Evolutionary conservation across 2,329 filamentous ascomycete species (phyloP), one percentile per base, ranked within the genome.

Genomic region (Aspergillus ustus): DNA sequence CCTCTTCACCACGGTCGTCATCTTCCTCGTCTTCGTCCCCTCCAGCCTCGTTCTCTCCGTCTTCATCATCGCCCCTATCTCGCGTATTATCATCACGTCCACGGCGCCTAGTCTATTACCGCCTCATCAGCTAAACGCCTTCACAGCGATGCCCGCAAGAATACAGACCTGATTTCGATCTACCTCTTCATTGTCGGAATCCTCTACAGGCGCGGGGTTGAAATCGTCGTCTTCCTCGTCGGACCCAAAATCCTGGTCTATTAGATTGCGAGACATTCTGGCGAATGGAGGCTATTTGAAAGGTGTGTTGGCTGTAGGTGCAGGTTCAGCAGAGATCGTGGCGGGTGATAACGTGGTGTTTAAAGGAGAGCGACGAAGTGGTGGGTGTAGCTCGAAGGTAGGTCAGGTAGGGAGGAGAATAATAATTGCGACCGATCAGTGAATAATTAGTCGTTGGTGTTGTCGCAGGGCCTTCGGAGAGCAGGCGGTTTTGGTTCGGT

Each of bases 171-270:
- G 69, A 19, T 62, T 40, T 4, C 63, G 59, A 22, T 52, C 45
- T 7, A 80, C 78, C 66, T 82, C 84, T 63, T 92, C 91, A 53
- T 87, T 88, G 67, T 94, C 91, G 3, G 91, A 95, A 37, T 87
- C 72, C 61, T 92, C 87, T 63, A 87, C 89, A 20, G 90, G 89
- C 52, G 85, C 87, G 54, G 93, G 93, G 76, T 97, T 96, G 84
- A 97, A 97, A 75, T 94, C 90, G 63, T 91, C 89, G 69, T 96
- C 93, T 54, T 95, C 91, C 49, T 91, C 89, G 59, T 85, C 84
- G 57, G 83, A 84, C 31, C 80, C 82, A 60, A 84, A 84, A 65
- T 84, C 79, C 52, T 83, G 78, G 67, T 83, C 79, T 20, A 82
- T 67, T 66, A 84, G 75, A 62, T 80, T 80, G 48, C 78, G 77